Evolutionary conservation across 192 early-diverging fungal genomes (phyloP).

Genomic region (Backusella morwellensis): DNA sequence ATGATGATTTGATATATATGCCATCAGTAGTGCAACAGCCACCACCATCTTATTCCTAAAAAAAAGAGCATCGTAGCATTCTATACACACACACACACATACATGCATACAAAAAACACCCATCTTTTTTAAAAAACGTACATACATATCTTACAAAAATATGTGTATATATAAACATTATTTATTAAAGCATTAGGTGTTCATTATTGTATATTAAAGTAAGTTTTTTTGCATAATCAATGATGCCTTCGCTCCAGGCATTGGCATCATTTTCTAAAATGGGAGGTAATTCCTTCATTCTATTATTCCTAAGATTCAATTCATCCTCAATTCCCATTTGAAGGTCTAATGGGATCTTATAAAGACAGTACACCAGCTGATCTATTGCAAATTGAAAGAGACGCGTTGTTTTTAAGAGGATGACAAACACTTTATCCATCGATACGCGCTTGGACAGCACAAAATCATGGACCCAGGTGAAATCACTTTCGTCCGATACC

Average conservation of each 20-base stretch:
- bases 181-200: background rate
- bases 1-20: background rate
- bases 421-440: background rate
- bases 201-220: background rate
- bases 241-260: background rate
- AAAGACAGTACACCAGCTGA: slow-evolving; percentile 50
- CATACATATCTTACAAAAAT: background rate
- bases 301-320: slow-evolving; percentile 14
- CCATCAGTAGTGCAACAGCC: background rate
- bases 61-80: background rate
- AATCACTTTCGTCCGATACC: background rate
- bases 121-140: background rate
- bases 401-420: slow-evolving; percentile 26
- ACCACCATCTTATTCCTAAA: slow-evolving; percentile 7
- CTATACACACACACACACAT: background rate
- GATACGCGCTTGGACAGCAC: background rate
- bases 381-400: slow-evolving; percentile 53
- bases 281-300: background rate
- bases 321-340: slow-evolving; percentile 49
- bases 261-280: background rate
- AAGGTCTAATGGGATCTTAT: slow-evolving; percentile 40
- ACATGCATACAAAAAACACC: no score
- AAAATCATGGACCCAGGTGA: background rate
- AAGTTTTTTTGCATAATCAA: background rate
- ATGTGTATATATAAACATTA: background rate